Base-by-base conservation (phyloP, 768 basidiomycete genomes). In the Termitomyces sp. region DNA sequence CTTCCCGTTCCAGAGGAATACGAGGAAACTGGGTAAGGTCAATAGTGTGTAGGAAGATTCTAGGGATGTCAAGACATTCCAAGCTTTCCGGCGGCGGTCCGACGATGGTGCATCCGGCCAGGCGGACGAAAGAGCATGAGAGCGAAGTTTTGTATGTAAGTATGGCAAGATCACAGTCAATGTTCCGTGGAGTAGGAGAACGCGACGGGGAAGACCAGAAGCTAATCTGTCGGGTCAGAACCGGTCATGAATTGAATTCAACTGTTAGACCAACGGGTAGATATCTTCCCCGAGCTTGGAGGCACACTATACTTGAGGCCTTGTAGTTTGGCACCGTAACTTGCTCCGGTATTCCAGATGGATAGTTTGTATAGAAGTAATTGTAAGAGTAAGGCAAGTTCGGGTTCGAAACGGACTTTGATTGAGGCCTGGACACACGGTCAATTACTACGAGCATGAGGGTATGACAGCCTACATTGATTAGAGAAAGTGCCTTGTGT, bases 31-130 rank as follows among this genome's bases (percentile, higher is more conserved):
- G n/a, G 80, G 58, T 32, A 96, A 75, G 30, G 83, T 79, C 44
- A 88, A 69, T 16, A 84, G 68, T 5, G 82, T 77, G 59, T 92
- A 83, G 0, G 77, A 65, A 6, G 88, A 84, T 75, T 96, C 93
- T 1, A 87, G 61, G 43, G 79, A 78, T 16, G 80, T 80, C 13
- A 96, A 74, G 0, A 78, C 51, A 54, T 81, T 82, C 94, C 93
- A 96, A 46, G 82, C 78, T 68, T 80, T 85, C 35, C 88, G 82
- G 42, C 90, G 79, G 61, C 75, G 75, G 71, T 94, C 90, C 45
- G 83, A 86, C 30, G 87, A 84, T 2, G 94, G 94, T 3, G 89
- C 83, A 68, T 97, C 94, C 1, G 94, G 93, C 94, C 94, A 97
- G 44, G 94, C 86, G 61, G 77, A 77, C 2, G 92, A 92, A 22